A percentile compares a stretch with the other conserved stretches of the same genome.
Evolutionary conservation across 148 eudicot species (phyloP).

Genomic region (Silene conica): DNA sequence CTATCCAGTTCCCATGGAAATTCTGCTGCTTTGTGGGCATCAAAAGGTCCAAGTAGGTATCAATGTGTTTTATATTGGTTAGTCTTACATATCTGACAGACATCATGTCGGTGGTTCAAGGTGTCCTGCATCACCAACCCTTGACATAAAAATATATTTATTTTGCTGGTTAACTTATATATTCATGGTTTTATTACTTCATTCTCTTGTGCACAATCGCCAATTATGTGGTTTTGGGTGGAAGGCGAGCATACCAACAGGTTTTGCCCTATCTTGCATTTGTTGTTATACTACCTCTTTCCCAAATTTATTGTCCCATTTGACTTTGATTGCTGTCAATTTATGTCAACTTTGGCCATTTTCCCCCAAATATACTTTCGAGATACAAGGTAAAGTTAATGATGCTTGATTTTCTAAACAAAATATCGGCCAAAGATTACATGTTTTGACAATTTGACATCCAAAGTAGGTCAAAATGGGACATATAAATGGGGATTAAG

Average conservation of each 20-base stretch:
- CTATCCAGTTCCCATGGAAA: constrained; percentile 53
- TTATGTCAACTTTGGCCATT: neutral
- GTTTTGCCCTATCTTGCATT: constrained; percentile 50
- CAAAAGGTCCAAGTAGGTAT: constrained; percentile 87
- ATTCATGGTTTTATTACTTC: constrained; percentile 24
- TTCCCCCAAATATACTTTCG: neutral
- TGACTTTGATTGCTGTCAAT: neutral
- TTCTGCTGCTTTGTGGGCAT: constrained; percentile 59
- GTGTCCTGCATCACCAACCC: constrained; percentile 45
- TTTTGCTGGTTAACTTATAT: constrained; percentile 34
- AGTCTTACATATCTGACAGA: constrained; percentile 49
- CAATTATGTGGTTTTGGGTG: constrained; percentile 46
- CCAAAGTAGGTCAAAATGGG: neutral
- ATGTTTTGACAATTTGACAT: neutral
- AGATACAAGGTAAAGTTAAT: neutral
- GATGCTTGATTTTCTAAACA: neutral
- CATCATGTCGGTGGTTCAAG: constrained; percentile 50
- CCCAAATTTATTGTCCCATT: neutral
- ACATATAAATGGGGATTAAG: neutral
- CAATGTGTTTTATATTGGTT: constrained; percentile 42
- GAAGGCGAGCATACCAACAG: constrained; percentile 52
- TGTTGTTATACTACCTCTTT: constrained; percentile 27
- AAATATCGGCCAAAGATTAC: neutral
- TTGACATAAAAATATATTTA: constrained; percentile 55
- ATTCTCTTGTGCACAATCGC: constrained; percentile 37